Percentiles rank a stretch among this genome's conserved stretches.
phyloP scores from a whole-genome alignment of 139 green algal species.

The Axilococcus clingmanii region DNA sequence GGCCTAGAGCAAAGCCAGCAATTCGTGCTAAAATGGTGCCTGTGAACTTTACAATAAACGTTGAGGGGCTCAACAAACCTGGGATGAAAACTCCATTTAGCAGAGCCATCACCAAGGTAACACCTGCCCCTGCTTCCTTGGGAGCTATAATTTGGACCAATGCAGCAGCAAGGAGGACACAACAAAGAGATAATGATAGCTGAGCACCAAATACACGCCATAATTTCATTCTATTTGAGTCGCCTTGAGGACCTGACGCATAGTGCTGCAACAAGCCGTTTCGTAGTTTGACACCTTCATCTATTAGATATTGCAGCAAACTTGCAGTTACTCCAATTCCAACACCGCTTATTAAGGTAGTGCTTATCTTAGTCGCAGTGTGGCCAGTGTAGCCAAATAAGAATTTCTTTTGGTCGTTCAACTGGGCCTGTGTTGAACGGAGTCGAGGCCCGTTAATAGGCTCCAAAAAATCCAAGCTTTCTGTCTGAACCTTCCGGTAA shows the following conservation, averaged over 20 bases:
- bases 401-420: neutral
- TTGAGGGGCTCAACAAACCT: constrained; percentile 21
- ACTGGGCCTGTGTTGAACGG: too few relatives aligned
- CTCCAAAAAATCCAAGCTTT: too few relatives aligned
- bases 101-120: constrained; percentile 77
- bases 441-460: neutral
- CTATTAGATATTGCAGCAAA: constrained; percentile 22
- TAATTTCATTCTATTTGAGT: too few relatives aligned
- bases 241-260: constrained; percentile 2
- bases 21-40: constrained; percentile 32
- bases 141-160: constrained; percentile 71
- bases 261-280: constrained; percentile 29
- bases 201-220: constrained; percentile 17
- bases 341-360: constrained; percentile 53
- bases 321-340: constrained; percentile 53
- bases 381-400: constrained; percentile 58
- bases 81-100: constrained; percentile 34
- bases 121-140: constrained; percentile 61
- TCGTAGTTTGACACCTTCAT: neutral
- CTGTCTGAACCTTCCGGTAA: too few relatives aligned
- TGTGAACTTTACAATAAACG: constrained; percentile 13
- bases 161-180: constrained; percentile 15
- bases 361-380: constrained; percentile 55
- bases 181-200: constrained; percentile 21
- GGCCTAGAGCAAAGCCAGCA: constrained; percentile 26